Conservation (phyloP, 208 protist genomes). For the Acanthamoeba healyi region DNA sequence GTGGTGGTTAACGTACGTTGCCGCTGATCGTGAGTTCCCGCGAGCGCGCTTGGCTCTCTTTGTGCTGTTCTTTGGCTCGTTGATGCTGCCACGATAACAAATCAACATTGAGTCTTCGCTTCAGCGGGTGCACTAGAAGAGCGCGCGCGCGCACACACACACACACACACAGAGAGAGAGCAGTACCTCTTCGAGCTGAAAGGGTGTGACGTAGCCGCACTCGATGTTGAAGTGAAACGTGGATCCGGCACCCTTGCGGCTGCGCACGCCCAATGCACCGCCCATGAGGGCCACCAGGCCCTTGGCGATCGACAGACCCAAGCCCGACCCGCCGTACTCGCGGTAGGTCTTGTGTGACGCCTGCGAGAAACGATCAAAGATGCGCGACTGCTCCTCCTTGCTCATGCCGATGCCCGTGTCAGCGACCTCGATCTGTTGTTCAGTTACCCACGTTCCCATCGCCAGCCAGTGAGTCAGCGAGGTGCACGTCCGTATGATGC, state of each 20-base stretch:
- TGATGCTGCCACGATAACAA: neutral
- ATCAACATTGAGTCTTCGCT: neutral
- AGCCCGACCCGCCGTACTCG: neutral
- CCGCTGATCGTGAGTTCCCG: neutral
- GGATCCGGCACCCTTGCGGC: neutral
- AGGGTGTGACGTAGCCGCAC: conserved; percentile 6
- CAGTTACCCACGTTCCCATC: too few species aligned
- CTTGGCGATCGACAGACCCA: conserved; percentile 20
- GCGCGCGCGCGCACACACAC: too few species aligned
- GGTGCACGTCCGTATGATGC: too few species aligned
- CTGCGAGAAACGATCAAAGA: conserved; percentile 23
- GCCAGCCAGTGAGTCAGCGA: too few species aligned
- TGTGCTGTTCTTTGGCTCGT: neutral
- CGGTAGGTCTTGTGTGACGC: conserved; percentile 27
- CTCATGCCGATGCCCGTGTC: conserved; percentile 11
- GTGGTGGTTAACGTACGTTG: neutral
- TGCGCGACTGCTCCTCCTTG: conserved; percentile 7
- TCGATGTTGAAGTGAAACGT: neutral
- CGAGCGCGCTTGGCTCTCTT: neutral
- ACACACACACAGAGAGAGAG: neutral
- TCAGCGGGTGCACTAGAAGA: too few species aligned
- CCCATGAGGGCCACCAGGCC: neutral
- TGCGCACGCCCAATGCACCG: neutral
- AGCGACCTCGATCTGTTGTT: neutral
- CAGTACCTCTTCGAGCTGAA: neutral